Base-by-base conservation (phyloP, 2,329 filamentous ascomycete genomes). In the Paraconiothyrium brasiliense region DNA sequence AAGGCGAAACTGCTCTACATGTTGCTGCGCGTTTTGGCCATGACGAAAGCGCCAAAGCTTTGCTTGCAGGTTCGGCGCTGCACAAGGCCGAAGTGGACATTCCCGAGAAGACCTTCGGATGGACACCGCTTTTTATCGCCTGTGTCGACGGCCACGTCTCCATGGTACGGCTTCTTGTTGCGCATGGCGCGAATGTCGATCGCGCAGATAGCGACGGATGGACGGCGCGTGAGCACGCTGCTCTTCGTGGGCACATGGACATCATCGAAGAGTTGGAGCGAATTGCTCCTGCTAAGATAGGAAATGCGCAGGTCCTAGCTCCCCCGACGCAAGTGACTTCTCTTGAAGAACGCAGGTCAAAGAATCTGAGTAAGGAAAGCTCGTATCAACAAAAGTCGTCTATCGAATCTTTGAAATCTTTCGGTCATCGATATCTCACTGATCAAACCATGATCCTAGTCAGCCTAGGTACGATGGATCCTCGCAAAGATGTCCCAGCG, bases 41-140 rank as follows among this genome's bases (percentile, higher is more conserved):
- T 73, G 85, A 87, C 16, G 86, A 93, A 63, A 98, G 94, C 75
- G 92, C 92, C 14, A 87, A 85, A 61, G 88, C 92, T 24, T 82
- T 99, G 24, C 78, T 98, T 2, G 84, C 89, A 16, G 92, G 92
- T 2, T 90, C 87, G 0, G 80, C 84, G 6, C 83, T 86, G 47
- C 92, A 95, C 68, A 92, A 90, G 72, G 89, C 90, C 0, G 82
- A 97, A 64, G 82, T 93, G 0, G 91, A 97, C 70, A 81, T 96
- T 39, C 81, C 86, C 0, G 95, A 99, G 74, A 91, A 90, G 57
- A 90, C 91, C 0, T 98, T 96, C 74, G 89, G 90, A 3, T 99
- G 95, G 94, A 97, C 95, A 0, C 92, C 95, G n/a, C 83, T 99
- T 13, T 95, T 97, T 73, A 91, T 97, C 66, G 92, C 94, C 10